A percentile compares a stretch with the other conserved stretches of the same genome.
phyloP scores from a whole-genome alignment of 768 basidiomycete genomes.

The Calocybe indica region DNA sequence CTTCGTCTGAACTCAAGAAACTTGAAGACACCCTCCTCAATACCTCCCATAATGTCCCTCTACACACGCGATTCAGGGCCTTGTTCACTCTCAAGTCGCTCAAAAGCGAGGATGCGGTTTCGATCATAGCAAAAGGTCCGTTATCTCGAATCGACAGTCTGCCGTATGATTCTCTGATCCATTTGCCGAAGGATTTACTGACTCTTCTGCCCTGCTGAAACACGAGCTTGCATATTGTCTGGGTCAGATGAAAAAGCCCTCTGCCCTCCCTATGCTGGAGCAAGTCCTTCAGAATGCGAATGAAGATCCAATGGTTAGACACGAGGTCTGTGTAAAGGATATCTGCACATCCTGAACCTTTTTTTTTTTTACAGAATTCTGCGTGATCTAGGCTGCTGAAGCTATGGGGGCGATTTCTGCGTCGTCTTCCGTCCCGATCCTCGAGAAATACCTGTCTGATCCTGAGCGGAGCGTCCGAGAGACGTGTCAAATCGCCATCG shows the following conservation, averaged over 20 bases:
- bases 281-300: constrained; percentile 59
- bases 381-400: constrained; percentile 75
- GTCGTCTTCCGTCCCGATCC: constrained; percentile 54
- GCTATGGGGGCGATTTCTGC: constrained; percentile 94
- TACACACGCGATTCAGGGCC: constrained; percentile 86
- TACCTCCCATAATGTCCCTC: constrained; percentile 56
- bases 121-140: constrained; percentile 80
- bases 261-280: constrained; percentile 77
- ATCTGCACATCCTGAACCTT: constrained; percentile 3
- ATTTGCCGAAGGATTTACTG: constrained; percentile 59
- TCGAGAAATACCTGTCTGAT: constrained; percentile 70
- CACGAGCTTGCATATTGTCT: constrained; percentile 98
- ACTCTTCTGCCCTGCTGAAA: constrained; percentile 86
- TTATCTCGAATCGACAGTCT: neutral
- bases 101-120: constrained; percentile 70
- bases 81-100: constrained; percentile 90
- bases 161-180: constrained; percentile 2
- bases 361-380: constrained; percentile 11
- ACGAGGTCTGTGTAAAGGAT: constrained; percentile 61
- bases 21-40: constrained; percentile 82
- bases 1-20: constrained; percentile 49
- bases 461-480: constrained; percentile 75
- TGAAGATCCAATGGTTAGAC: constrained; percentile 95
- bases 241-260: constrained; percentile 76
- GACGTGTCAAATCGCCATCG: constrained; percentile 96